Base-by-base conservation (phyloP, 768 basidiomycete genomes). In the Pleurotus sapidus region DNA sequence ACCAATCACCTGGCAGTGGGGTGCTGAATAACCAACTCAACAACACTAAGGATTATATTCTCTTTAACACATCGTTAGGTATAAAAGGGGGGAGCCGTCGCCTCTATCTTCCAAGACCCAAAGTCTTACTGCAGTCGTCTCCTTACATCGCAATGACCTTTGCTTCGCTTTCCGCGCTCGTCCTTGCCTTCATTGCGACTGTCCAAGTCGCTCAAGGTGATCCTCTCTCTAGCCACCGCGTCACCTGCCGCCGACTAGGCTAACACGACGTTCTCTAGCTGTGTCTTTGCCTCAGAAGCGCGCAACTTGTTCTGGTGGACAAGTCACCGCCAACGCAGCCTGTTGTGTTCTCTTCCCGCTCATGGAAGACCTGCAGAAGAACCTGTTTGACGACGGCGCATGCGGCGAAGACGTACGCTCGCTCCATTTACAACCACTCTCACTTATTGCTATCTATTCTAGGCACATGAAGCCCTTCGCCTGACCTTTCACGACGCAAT, bases 401-500 rank as follows among this genome's bases (percentile, higher is more conserved):
- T 72, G 71, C 42, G 69, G 67, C 20, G 68, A 69, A 56, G 67
- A 64, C 48, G 70, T 67, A 45, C 0, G 27, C 47, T 24, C 20
- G 23, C 47, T 2, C 27, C 30, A n/a, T n/a, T 51, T 59, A 3
- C 56, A 43, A 49, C 46, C 18, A 12, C 42, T 14, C 23, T 11
- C 12, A 12, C 18, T 18, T 53, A 3, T 51, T 17, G 47, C 9
- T 20, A 5, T 6, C 14, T 37, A n/a, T 50, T 15, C 15, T 5
- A 50, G 68, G 70, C 56, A 27, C 69, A 68, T 25, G 64, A 69
- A 53, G 62, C 71, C 40, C 67, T 74, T 40, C 65, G 74, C 20
- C 59, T 75, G 40, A 63, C 70, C 7, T 75, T 75, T 68, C 74
- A 79, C 62, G 77, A 77, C 55, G 73, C 77, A 17, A 77, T 78